Base-by-base conservation (phyloP, 2,329 filamentous ascomycete genomes). In the Stemphylium vesicarium region DNA sequence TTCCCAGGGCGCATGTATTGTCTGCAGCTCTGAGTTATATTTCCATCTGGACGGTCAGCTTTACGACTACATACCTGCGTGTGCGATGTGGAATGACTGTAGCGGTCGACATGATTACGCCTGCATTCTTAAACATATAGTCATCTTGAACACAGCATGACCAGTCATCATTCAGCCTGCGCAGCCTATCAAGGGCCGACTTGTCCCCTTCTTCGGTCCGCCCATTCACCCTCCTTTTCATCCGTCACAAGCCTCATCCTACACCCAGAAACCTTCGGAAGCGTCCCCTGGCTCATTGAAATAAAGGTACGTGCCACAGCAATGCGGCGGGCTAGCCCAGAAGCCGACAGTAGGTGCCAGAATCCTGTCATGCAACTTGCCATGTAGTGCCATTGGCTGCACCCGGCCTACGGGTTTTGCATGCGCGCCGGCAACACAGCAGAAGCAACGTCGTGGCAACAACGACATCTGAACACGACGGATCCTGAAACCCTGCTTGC, bases 311-410 rank as follows among this genome's bases (percentile, higher is more conserved):
- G 48, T 54, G 40, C 32, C 46, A 59, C 53, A 48, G 42, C 42
- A 32, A 44, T 22, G 42, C 36, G 18, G 56, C 45, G 56, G 50
- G 54, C 46, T 56, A 49, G 44, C 31, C 40, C 49, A 60, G 26
- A 41, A 49, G 36, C 47, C 53, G 41, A 44, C 24, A 22, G 43
- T 50, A 49, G 43, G 33, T 49, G 43, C 52, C 52, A 56, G 45
- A 50, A 38, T 56, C 36, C 20, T 42, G 36, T 45, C 50, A 47
- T 59, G 56, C 43, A 50, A 44, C 29, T 45, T 53, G 49, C 53
- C 59, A 60, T 62, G 59, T 47, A 48, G 57, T 67, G 53, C 38
- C 42, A 62, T 63, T 58, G 53, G 56, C 51, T 53, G 44, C 50
- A 44, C 56, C 53, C 51, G 46, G 56, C 46, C 46, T 40, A 43